Evolutionary conservation across 2,329 filamentous ascomycete species (phyloP).

Genomic region (Teratosphaeria viscida): DNA sequence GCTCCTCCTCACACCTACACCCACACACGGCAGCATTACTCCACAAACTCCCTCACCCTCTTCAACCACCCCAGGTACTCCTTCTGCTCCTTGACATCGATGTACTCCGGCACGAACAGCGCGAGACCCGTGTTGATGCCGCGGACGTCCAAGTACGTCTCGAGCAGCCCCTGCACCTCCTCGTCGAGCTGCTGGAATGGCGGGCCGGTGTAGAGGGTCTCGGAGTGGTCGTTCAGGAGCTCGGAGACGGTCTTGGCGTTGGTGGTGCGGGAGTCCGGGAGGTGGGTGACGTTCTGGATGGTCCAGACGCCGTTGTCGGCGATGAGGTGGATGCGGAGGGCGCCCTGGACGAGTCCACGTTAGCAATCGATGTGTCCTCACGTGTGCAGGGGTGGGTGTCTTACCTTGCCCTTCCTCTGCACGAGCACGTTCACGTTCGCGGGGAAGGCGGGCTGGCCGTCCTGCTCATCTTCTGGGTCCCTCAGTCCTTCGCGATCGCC

Average conservation of each 20-base stretch:
- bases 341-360: conserved; percentile 39
- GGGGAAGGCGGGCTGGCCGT: conserved; percentile 55
- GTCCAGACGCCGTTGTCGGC: conserved; percentile 78
- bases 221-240: conserved; percentile 52
- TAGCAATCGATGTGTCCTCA: not conserved
- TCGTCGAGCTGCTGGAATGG: conserved; percentile 91
- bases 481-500: conserved; percentile 47
- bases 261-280: conserved; percentile 65
- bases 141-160: conserved; percentile 89
- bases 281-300: conserved; percentile 87
- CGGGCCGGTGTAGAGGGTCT: conserved; percentile 79
- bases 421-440: conserved; percentile 77
- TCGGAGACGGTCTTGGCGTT: conserved; percentile 51
- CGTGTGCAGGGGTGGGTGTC: not conserved
- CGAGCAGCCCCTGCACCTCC: conserved; percentile 83
- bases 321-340: conserved; percentile 74
- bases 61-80: conserved; percentile 89
- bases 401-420: conserved; percentile 64
- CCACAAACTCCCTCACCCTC: conserved; percentile 74
- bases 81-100: conserved; percentile 96
- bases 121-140: conserved; percentile 81
- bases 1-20: not conserved
- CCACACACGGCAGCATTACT: conserved; percentile 28
- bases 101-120: conserved; percentile 88
- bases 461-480: conserved; percentile 44